Base-by-base conservation (phyloP, 257 asterid genomes). In the Solanum arcanum region DNA sequence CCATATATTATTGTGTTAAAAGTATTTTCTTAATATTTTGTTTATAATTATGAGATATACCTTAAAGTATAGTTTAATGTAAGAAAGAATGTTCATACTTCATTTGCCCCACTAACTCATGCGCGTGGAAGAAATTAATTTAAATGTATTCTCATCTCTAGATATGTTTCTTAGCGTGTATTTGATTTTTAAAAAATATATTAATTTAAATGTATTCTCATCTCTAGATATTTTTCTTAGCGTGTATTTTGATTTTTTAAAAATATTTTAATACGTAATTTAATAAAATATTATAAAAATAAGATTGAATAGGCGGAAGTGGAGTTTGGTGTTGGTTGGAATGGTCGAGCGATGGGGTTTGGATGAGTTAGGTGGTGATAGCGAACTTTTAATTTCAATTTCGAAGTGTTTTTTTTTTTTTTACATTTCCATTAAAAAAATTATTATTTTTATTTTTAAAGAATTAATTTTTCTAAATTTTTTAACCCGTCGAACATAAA, bases 341-440 rank as follows among this genome's bases (percentile, higher is more conserved):
- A 68, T 68, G 74, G 21, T 68, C 39, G 3, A 68, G 39, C 1
- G 23, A 7, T 68, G 20, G 9, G 1, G 12, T 13, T 68, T 12
- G 39, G 0, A 56, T 11, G 8, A 8, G 13, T 23, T 16, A n/a
- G 15, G 8, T 23, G 39, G 39, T n/a, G 70, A 62, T 62, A 62
- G 14, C 1, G 15, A 62, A n/a, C 15, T 18, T 56, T 56, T 56
- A 56, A 56, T 56, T 56, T 56, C 2, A 56, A 18, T 56, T 56
- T 3, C 1, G 1, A 7, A 56, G 0, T 0, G 0, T 0, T 52
- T 52, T 18, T 52, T 52, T 6, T 18, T 23, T 7, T 18, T 0
- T n/a, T 7, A 1, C 0, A 56, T 56, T 56, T 56, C 3, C 5
- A 18, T 8, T 59, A 20, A 25, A 1, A 21, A 62, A n/a, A 1